Percentiles rank a stretch among this genome's conserved stretches.
phyloP scores from a whole-genome alignment of 2,329 filamentous ascomycete species.

The Pyricularia grisea region DNA sequence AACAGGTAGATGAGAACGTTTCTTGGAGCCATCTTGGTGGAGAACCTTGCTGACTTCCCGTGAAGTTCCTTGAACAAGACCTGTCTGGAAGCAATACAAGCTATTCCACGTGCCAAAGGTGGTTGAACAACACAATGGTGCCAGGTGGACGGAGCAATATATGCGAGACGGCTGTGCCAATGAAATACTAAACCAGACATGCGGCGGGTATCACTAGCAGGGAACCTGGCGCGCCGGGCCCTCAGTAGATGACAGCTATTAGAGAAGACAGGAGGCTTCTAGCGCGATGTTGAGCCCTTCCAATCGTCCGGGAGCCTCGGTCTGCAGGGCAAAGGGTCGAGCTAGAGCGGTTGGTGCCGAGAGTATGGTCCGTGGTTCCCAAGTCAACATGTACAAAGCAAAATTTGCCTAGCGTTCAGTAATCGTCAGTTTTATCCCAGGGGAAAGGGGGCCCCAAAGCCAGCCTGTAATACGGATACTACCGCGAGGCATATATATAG shows the following conservation, averaged over 20 bases:
- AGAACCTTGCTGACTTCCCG: background rate
- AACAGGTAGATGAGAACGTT: constrained; percentile 62
- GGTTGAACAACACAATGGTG: background rate
- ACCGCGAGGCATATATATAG: background rate
- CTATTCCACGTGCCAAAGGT: background rate
- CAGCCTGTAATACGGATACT: background rate
- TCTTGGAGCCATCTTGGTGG: background rate
- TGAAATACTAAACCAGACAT: background rate
- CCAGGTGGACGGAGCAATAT: background rate
- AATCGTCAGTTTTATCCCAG: background rate
- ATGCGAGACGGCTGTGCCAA: background rate
- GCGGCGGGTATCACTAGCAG: background rate
- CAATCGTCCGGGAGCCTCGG: background rate
- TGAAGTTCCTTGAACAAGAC: background rate
- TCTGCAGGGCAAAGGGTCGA: background rate
- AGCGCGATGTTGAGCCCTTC: background rate
- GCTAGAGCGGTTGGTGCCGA: background rate
- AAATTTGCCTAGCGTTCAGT: background rate
- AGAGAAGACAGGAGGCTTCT: background rate
- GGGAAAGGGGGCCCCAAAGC: background rate
- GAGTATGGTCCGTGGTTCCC: background rate
- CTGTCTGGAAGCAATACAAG: background rate
- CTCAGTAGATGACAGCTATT: background rate
- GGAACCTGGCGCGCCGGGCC: background rate
- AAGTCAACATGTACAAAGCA: background rate